Evolutionary conservation across 2,329 filamentous ascomycete species (phyloP), one percentile per base, ranked within the genome.

Genomic region (Fusarium annulatum): DNA sequence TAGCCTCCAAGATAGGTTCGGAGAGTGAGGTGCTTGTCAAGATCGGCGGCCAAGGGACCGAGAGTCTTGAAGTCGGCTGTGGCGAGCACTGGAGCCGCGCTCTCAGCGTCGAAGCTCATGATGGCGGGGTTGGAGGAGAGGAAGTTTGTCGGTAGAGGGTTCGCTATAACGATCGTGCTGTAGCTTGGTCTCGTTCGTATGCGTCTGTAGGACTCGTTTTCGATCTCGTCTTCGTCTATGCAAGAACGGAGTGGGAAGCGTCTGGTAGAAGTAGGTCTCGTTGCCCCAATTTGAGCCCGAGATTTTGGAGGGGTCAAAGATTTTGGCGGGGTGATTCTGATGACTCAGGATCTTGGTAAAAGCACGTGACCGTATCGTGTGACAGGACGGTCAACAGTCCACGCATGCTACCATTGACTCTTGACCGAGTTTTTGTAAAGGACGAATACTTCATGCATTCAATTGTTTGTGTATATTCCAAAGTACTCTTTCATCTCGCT

Each of bases 1-100:
- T 97, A 96, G 69, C 95, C 95, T 58, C 94, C 90, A 75, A 98
- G 88, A 84, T 96, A 96, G 19, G 94, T 94, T 78, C 96, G 92
- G 38, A 98, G 90, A 8, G 92, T 94, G 69, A 98, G 89, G 85
- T 97, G 93, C 81, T 94, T 93, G 82, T 98, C 94, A 71, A 98
- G 90, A 76, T 93, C 91, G 77, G 89, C 87, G 62, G 97, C 88
- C 67, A 91, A 87, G 33, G 90, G 88, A 80, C 96, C 94, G 74
- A 95, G 91, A 66, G 92, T 86, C 85, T 96, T 97, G 85, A 97
- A 96, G 83, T 97, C 77, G 74, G 77, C 77, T 58, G 77, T 61
- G 66, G 71, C 76, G 59, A 78, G 76, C 67, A 69, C 69, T 48
- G 76, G 72, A 69, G 75, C 76, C 60, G 67, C 64, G 64, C 64